phyloP scores from a whole-genome alignment of 495 filamentous ascomycete genomes.

The Chaetomidium leptoderma region DNA sequence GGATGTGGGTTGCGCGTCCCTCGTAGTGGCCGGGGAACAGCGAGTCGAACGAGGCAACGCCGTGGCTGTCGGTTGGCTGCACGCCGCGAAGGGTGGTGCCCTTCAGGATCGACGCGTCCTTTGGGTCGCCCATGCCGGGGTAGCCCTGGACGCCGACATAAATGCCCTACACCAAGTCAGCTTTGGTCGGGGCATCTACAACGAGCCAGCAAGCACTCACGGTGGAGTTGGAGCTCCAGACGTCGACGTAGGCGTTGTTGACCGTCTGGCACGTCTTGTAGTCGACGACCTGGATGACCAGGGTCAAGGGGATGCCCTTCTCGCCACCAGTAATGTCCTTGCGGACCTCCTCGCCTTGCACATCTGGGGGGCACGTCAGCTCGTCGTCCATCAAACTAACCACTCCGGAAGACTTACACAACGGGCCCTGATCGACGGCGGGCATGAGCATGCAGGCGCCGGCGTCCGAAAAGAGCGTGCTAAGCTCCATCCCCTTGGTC shows the following conservation, averaged over 20 bases:
- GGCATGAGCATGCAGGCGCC: conserved; percentile 55
- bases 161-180: conserved; percentile 41
- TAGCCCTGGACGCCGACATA: conserved; percentile 54
- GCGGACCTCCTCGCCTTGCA: conserved; percentile 46
- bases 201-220: conserved; percentile 13
- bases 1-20: conserved; percentile 46
- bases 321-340: conserved; percentile 52
- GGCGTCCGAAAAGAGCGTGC: conserved; percentile 49
- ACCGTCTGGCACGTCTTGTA: conserved; percentile 56
- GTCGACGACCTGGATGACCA: conserved; percentile 61
- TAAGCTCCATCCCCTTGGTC: conserved; percentile 44
- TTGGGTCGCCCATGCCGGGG: conserved; percentile 45
- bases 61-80: conserved; percentile 45
- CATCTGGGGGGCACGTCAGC: conserved; percentile 29
- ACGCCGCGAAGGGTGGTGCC: conserved; percentile 50
- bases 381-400: neutral
- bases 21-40: conserved; percentile 56
- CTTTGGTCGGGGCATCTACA: neutral
- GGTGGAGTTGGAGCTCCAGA: conserved; percentile 52
- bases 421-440: conserved; percentile 54
- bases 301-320: conserved; percentile 52
- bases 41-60: conserved; percentile 49
- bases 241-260: conserved; percentile 54
- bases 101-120: conserved; percentile 46
- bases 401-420: conserved; percentile 42